phyloP scores from a whole-genome alignment of 2,329 filamentous ascomycete species.

The Escovopsis weberi region DNA sequence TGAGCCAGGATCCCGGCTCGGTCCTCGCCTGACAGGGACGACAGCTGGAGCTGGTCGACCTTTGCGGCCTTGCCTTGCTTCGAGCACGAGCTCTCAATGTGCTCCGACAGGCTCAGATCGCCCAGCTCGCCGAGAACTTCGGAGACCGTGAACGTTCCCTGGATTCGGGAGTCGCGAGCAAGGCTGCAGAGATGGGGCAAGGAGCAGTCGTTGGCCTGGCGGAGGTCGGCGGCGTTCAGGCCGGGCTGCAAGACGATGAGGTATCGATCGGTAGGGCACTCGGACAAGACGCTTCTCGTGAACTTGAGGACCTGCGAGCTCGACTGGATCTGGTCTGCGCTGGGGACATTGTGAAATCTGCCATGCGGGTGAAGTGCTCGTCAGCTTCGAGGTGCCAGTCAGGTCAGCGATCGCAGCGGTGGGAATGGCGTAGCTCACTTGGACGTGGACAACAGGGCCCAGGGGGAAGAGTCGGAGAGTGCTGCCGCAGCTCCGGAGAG shows the following conservation, averaged over 20 bases:
- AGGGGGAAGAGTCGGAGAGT: slow-evolving; percentile 77
- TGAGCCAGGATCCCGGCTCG: slow-evolving; percentile 31
- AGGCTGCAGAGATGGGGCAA: slow-evolving; percentile 36
- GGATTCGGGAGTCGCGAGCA: slow-evolving; percentile 19
- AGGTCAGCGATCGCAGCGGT: slow-evolving; percentile 1
- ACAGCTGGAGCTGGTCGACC: slow-evolving; percentile 27
- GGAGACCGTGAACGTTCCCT: slow-evolving; percentile 32
- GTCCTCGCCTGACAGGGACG: slow-evolving; percentile 23
- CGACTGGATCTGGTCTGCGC: slow-evolving; percentile 33
- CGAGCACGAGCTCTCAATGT: slow-evolving; percentile 33
- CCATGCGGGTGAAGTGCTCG: not conserved
- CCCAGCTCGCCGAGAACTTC: slow-evolving; percentile 41
- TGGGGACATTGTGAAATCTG: slow-evolving; percentile 21
- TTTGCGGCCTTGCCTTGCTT: slow-evolving; percentile 21
- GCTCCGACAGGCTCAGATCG: slow-evolving; percentile 24
- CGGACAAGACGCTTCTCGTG: slow-evolving; percentile 38
- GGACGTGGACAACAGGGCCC: slow-evolving; percentile 74
- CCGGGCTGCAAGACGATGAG: slow-evolving; percentile 66
- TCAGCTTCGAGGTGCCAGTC: slow-evolving; percentile 1
- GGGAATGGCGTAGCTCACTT: slow-evolving; percentile 40
- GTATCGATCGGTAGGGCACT: slow-evolving; percentile 63
- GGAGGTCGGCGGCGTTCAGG: slow-evolving; percentile 55
- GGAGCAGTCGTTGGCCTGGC: slow-evolving; percentile 32
- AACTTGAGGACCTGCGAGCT: slow-evolving; percentile 27
- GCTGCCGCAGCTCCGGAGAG: slow-evolving; percentile 48